Conservation (phyloP, 2,329 filamentous ascomycete species). For the Xylariaceae sp. region DNA sequence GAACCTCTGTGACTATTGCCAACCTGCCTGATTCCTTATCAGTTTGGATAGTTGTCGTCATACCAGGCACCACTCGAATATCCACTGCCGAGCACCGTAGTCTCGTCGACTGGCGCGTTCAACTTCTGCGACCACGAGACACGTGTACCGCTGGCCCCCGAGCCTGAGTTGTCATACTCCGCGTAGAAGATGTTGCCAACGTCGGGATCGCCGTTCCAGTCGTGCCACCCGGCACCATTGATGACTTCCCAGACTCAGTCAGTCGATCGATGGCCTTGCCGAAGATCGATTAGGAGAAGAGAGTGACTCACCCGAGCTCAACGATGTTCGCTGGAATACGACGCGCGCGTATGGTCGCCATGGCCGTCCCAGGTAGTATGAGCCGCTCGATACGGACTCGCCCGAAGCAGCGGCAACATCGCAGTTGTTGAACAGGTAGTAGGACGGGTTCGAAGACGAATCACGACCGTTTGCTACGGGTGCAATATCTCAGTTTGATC, state of each 20-base stretch:
- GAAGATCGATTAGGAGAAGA: too few relatives aligned
- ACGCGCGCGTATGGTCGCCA: constrained; percentile 45
- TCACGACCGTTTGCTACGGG: constrained; percentile 40
- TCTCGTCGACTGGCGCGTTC: constrained; percentile 32
- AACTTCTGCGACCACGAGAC: constrained; percentile 41
- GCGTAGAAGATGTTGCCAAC: constrained; percentile 50
- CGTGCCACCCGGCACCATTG: constrained; percentile 53
- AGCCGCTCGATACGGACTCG: constrained; percentile 34
- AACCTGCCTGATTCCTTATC: background rate
- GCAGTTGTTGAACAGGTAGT: constrained; percentile 45
- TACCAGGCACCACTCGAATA: constrained; percentile 22
- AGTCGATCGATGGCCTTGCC: background rate
- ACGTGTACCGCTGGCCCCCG: constrained; percentile 48
- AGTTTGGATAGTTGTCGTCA: constrained; percentile 21
- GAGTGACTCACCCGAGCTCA: constrained; percentile 36
- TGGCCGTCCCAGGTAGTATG: constrained; percentile 45
- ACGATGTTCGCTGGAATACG: constrained; percentile 43
- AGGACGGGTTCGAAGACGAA: constrained; percentile 33
- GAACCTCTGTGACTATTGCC: background rate
- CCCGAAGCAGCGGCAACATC: constrained; percentile 37
- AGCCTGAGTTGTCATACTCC: constrained; percentile 56
- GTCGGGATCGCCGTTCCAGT: constrained; percentile 48
- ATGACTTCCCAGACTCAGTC: constrained; percentile 38
- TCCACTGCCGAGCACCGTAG: constrained; percentile 25
- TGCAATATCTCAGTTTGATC: constrained; percentile 1